phyloP scores from a whole-genome alignment of 345 rosid species.

The Eucalyptus regnans region DNA sequence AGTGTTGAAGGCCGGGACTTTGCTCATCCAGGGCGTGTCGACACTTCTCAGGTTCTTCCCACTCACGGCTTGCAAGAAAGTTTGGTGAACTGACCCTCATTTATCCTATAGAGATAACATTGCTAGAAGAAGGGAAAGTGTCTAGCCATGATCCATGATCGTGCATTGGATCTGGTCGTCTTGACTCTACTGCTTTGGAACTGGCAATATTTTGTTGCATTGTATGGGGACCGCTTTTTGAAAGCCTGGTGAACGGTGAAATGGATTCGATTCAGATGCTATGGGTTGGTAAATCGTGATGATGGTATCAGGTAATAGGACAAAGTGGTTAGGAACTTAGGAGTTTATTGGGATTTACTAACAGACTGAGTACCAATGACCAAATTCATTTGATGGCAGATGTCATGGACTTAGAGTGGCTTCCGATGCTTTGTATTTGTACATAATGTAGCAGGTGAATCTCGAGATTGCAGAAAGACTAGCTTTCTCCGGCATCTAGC shows the following conservation, averaged over 20 bases:
- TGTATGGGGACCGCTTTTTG: not conserved
- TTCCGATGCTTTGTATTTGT: not conserved
- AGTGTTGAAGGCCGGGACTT: constrained; percentile 38
- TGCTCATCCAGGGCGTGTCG: constrained; percentile 45
- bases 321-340: not conserved
- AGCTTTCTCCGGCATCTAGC: not conserved
- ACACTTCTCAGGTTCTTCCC: constrained; percentile 46
- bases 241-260: not conserved
- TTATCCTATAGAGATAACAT: not conserved
- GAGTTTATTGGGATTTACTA: not conserved
- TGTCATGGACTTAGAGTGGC: not conserved
- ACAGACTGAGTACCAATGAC: not conserved
- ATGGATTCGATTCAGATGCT: not conserved
- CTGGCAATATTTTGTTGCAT: not conserved
- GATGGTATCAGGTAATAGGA: fast-evolving
- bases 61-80: constrained; percentile 60
- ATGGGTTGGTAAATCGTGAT: not conserved
- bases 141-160: not conserved
- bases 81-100: not conserved
- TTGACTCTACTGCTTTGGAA: not conserved
- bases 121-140: not conserved
- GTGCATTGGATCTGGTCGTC: not conserved
- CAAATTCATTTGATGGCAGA: not conserved
- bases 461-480: not conserved
- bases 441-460: not conserved